Evolutionary conservation across 2,329 filamentous ascomycete species (phyloP).

Genomic region (Davidsoniella neocaledoniae): DNA sequence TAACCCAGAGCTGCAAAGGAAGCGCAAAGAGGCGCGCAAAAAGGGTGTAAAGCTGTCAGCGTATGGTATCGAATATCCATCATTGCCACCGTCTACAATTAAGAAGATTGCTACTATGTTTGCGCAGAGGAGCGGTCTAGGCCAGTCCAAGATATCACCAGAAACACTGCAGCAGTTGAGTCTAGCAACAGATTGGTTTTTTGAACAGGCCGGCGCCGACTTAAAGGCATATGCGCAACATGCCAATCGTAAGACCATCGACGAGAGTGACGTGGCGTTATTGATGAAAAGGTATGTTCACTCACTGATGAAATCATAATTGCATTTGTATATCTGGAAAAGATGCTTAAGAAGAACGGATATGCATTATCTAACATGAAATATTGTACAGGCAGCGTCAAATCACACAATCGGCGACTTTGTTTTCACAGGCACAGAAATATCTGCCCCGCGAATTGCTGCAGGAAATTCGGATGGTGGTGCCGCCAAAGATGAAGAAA

Average conservation of each 20-base stretch:
- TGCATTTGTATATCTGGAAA: conserved; percentile 14
- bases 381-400: conserved; percentile 52
- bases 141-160: conserved; percentile 52
- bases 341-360: not conserved
- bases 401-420: conserved; percentile 51
- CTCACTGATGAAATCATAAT: not conserved
- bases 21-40: conserved; percentile 20
- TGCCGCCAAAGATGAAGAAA: conserved; percentile 34
- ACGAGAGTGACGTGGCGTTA: conserved; percentile 67
- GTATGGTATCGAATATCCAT: conserved; percentile 59
- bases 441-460: conserved; percentile 68
- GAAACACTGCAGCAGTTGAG: conserved; percentile 60
- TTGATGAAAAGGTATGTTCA: conserved; percentile 62
- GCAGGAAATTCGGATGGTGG: conserved; percentile 62
- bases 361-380: conserved; percentile 16
- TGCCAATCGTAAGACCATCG: conserved; percentile 67
- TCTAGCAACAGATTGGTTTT: conserved; percentile 79
- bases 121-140: conserved; percentile 45
- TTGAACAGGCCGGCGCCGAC: conserved; percentile 73
- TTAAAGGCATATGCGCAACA: conserved; percentile 65
- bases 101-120: conserved; percentile 59
- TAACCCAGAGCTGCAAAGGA: conserved; percentile 2
- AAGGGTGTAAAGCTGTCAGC: conserved; percentile 42
- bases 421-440: conserved; percentile 72
- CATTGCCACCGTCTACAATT: conserved; percentile 54